A percentile compares a stretch with the other conserved stretches of the same genome.
These are phyloP conservation scores for Wickerhamomyces sp. DNA, from an alignment of 1,139 yeast genomes.

Conservation along the genomic window DNA sequence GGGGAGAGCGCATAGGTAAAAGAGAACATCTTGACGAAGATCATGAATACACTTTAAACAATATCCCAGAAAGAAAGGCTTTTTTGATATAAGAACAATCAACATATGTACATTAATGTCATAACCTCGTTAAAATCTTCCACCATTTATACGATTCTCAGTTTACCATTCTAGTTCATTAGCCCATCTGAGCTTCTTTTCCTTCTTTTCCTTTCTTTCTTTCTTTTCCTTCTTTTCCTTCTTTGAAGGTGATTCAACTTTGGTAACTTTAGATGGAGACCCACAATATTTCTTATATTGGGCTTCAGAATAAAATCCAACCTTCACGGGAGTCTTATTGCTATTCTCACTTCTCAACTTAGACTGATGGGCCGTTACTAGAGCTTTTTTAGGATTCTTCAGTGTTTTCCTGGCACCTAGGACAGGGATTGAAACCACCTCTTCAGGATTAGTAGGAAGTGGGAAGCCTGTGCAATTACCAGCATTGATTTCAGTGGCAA, in stretches of 20 bases:
- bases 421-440: constrained; percentile 65
- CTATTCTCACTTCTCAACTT: constrained; percentile 5
- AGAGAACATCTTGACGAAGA: constrained; percentile 3
- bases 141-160: too few species aligned
- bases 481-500: constrained; percentile 71
- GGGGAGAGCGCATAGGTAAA: background rate
- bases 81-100: background rate
- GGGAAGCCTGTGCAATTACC: constrained; percentile 61
- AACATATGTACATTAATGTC: background rate
- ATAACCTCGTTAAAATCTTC: background rate
- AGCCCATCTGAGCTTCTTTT: constrained; percentile 42
- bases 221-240: constrained; percentile 11
- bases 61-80: constrained; percentile 4
- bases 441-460: constrained; percentile 53
- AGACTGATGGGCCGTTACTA: constrained; percentile 15
- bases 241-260: constrained; percentile 2
- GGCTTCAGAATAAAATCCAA: constrained; percentile 19
- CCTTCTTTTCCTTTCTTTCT: constrained; percentile 9
- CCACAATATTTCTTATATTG: constrained; percentile 13
- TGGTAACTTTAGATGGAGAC: constrained; percentile 9
- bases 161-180: constrained; percentile 45
- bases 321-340: constrained; percentile 6
- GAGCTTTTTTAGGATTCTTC: constrained; percentile 20
- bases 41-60: background rate
- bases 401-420: constrained; percentile 31